These are phyloP conservation scores for Oryza glumipatula DNA, from an alignment of 176 grass and related monocot species.

Conservation along the genomic window DNA sequence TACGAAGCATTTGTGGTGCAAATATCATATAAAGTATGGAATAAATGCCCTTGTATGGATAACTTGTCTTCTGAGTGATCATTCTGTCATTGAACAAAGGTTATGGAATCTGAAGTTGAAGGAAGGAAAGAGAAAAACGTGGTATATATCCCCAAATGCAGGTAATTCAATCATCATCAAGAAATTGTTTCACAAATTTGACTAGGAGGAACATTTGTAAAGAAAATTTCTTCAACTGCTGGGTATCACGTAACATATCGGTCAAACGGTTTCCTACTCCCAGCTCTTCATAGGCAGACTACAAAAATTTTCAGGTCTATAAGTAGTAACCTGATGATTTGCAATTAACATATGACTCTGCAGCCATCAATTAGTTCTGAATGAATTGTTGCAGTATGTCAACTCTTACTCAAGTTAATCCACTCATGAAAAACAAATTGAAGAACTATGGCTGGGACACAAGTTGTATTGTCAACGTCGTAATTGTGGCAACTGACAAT, in stretches of 20 bases:
- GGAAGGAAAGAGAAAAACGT: constrained; percentile 91
- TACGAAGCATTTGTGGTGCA: not conserved
- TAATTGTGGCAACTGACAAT: constrained; percentile 41
- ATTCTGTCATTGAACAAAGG: constrained; percentile 69
- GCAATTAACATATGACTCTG: not conserved
- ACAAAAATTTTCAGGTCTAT: not conserved
- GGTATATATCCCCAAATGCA: constrained; percentile 96
- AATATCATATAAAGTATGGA: constrained; percentile 36
- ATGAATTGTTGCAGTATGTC: constrained; percentile 24
- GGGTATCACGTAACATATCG: not conserved
- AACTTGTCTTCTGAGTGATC: constrained; percentile 39
- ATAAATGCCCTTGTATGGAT: constrained; percentile 25
- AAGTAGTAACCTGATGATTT: constrained; percentile 19
- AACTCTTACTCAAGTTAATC: constrained; percentile 52
- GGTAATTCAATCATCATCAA: constrained; percentile 53
- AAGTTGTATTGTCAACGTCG: constrained; percentile 33
- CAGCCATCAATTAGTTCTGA: constrained; percentile 23
- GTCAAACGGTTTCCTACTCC: not conserved
- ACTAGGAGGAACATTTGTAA: constrained; percentile 22
- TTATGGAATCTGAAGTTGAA: constrained; percentile 83
- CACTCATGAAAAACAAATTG: constrained; percentile 37
- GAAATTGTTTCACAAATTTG: not conserved
- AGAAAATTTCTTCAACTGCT: not conserved
- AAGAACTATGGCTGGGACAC: constrained; percentile 24
- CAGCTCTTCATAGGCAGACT: not conserved